These are phyloP conservation scores for Prunus armeniaca DNA, from an alignment of 306 rosid genomes.

Conservation along the genomic window DNA sequence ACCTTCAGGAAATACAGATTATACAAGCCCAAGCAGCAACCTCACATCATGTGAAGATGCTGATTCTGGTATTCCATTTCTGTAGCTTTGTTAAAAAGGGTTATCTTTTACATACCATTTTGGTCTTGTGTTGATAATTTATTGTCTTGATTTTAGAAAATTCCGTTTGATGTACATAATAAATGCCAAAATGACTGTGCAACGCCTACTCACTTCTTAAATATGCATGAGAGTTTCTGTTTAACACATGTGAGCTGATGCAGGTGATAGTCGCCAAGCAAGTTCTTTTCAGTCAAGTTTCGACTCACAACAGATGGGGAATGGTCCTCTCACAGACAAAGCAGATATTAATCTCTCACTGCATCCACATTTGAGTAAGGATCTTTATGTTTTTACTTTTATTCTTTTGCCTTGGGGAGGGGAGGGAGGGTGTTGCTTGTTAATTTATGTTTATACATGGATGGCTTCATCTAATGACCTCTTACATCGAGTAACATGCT, in stretches of 20 bases:
- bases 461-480: slow-evolving; percentile 13
- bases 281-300: slow-evolving; percentile 39
- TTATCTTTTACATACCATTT: slow-evolving; percentile 11
- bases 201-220: not conserved
- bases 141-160: not conserved
- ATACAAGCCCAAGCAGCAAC: slow-evolving; percentile 66
- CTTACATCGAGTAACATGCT: slow-evolving; percentile 24
- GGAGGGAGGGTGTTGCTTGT: not conserved
- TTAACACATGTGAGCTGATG: slow-evolving; percentile 25
- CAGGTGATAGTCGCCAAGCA: slow-evolving; percentile 50
- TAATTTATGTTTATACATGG: not conserved
- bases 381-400: not conserved
- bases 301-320: slow-evolving; percentile 32
- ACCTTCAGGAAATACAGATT: slow-evolving; percentile 60
- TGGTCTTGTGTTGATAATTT: not conserved
- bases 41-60: slow-evolving; percentile 78
- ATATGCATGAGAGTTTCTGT: slow-evolving; percentile 1
- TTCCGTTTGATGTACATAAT: not conserved
- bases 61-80: slow-evolving; percentile 64
- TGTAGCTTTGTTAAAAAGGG: slow-evolving; percentile 23
- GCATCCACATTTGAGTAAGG: slow-evolving; percentile 35
- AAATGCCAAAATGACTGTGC: not conserved
- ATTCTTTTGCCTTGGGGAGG: not conserved
- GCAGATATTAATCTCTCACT: slow-evolving; percentile 30
- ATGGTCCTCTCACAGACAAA: slow-evolving; percentile 34